A percentile compares a stretch with the other conserved stretches of the same genome.
Evolutionary conservation across 805 yeast genomes (phyloP).

Genomic region (Pichia rugopelliculosa): DNA sequence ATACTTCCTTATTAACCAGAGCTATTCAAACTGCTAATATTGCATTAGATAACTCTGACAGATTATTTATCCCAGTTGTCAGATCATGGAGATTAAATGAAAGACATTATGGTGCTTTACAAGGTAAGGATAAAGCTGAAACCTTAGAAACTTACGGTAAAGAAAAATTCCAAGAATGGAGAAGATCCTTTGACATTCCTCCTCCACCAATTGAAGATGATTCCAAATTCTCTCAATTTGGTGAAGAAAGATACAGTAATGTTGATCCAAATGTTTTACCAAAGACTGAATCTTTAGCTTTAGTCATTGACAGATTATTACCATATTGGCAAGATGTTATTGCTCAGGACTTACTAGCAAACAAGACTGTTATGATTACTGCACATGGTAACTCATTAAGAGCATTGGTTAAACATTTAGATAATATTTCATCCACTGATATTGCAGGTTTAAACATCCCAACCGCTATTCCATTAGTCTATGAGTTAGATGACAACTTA

Average conservation of each 20-base stretch:
- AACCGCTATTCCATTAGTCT: conserved; percentile 97
- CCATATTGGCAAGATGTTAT: conserved; percentile 96
- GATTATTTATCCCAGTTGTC: conserved; percentile 82
- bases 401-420: conserved; percentile 93
- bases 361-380: conserved; percentile 86
- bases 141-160: conserved; percentile 81
- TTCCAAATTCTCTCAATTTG: conserved; percentile 76
- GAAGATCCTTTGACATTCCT: conserved; percentile 95
- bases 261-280: conserved; percentile 85
- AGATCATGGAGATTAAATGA: conserved; percentile 98
- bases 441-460: conserved; percentile 95
- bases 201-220: conserved; percentile 81
- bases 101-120: conserved; percentile 98
- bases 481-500: conserved; percentile 82
- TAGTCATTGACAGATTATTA: conserved; percentile 91
- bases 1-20: conserved; percentile 87
- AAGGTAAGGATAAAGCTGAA: conserved; percentile 96
- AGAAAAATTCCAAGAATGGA: conserved; percentile 92
- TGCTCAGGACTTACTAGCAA: conserved; percentile 72
- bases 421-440: conserved; percentile 83
- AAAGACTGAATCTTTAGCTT: conserved; percentile 87
- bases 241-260: conserved; percentile 78
- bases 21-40: conserved; percentile 97
- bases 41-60: conserved; percentile 83
- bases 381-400: conserved; percentile 99